Evolutionary conservation across 2,329 filamentous ascomycete genomes (phyloP), one percentile per base, ranked within the genome.

Genomic region (Diplodia sapinea): DNA sequence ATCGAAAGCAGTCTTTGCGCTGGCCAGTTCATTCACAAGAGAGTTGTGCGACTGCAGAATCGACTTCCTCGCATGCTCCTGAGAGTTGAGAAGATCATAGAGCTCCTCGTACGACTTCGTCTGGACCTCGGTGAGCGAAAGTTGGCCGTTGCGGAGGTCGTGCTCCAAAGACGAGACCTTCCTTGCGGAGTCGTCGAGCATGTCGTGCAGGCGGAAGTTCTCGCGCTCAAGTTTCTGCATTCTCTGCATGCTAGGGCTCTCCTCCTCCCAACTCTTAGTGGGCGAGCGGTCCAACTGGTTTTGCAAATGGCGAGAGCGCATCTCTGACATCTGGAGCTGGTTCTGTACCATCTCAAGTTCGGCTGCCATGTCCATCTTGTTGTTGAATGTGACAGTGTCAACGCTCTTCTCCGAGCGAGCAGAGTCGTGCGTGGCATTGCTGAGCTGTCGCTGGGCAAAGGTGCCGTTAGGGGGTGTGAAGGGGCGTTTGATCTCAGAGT

Each of bases 71-170:
- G 93, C 93, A 70, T 96, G 90, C 78, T 98, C 94, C 77, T 98
- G 95, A 69, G 90, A 94, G 78, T 93, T 96, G 75, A 98, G 89
- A 49, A 97, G 85, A 70, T 97, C 93, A 71, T 96, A 91, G 20
- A 98, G 88, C 78, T 98, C 95, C 75, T 97, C 94, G 73, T 98
- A 93, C 6, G 93, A 96, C 77, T 92, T 94, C 1, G 94, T 91
- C 78, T 97, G 94, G 55, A 98, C 88, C 78, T 98, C 94, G 59
- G 93, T 91, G 52, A 97, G 84, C 0, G 93, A 95, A 5, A 98
- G 83, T 77, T 97, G 92, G 13, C 94, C 95, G 43, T 90, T 91
- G 68, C 90, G 91, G 68, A 98, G 90, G 69, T 89, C 93, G 76
- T 92, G 91, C 79, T 98, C 95, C 26, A 98, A 81, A 0, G 90